These are phyloP conservation scores for Circinella umbellata DNA, from an alignment of 371 early-diverging fungal species.

Conservation along the genomic window DNA sequence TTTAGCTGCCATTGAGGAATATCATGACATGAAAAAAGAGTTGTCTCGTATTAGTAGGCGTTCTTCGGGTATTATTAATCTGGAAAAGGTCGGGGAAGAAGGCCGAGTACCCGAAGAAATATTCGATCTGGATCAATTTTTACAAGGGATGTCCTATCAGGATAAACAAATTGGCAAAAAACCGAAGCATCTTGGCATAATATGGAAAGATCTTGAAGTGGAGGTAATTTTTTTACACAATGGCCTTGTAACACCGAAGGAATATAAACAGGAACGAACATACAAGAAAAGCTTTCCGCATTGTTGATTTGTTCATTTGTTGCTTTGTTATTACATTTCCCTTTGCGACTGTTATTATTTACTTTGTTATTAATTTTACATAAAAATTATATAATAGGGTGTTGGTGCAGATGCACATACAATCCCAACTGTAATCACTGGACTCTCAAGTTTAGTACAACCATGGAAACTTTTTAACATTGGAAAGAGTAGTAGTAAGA, in stretches of 20 bases:
- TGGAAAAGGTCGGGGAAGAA: conserved; percentile 26
- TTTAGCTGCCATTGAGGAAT: conserved; percentile 42
- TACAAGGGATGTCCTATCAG: conserved; percentile 21
- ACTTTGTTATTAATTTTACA: too few species aligned
- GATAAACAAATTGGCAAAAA: conserved; percentile 25
- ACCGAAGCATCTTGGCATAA: conserved; percentile 48
- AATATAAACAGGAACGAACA: neutral
- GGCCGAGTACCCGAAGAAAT: conserved; percentile 20
- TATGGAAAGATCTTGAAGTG: conserved; percentile 53
- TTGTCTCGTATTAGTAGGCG: conserved; percentile 21
- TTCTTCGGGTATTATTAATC: neutral
- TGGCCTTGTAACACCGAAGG: too few species aligned
- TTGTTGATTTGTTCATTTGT: neutral
- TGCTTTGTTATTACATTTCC: too few species aligned
- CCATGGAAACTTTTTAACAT: conserved; percentile 33
- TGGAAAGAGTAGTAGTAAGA: conserved; percentile 14
- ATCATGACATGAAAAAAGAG: conserved; percentile 37
- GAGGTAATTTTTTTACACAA: conserved; percentile 19
- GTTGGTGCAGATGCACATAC: conserved; percentile 44
- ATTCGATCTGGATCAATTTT: conserved; percentile 41
- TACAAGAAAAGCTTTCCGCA: neutral
- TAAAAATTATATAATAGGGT: conserved; percentile 20
- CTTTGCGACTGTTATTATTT: too few species aligned
- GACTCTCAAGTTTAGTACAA: conserved; percentile 22
- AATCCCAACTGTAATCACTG: conserved; percentile 34